Base-by-base conservation (phyloP, 2,329 filamentous ascomycete genomes). In the Ceratocystiopsis sp. region DNA sequence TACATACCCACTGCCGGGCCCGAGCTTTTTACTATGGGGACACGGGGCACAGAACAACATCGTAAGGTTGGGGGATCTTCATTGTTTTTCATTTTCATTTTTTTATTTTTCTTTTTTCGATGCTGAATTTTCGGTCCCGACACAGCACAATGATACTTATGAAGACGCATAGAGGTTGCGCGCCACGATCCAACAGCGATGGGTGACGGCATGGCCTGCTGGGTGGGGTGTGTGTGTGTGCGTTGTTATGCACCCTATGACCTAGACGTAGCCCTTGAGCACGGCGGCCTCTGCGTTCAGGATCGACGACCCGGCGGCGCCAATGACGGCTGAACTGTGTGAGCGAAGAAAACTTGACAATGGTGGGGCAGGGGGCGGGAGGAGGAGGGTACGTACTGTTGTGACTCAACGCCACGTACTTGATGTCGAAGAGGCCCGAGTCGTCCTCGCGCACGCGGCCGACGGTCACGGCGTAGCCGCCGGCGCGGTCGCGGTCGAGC, bases 251-350 rank as follows among this genome's bases (percentile, higher is more conserved):
- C 39, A 8, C 4, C 16, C 34, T 37, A 6, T 25, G 17, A 14
- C 25, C 34, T 68, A 86, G 49, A 87, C 69, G 55, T 80, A 84
- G 6, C 87, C 89, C 67, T 93, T 93, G 51, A 95, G 73, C 12
- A 94, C 78, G 19, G 86, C 85, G 25, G 86, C 85, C 61, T 95
- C 89, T 25, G 87, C 86, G 55, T 96, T 96, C 53, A 96, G 62
- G 62, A 96, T 94, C 32, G 84, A 93, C 2, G 85, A 93, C 12
- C 91, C 91, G n/a, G 89, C 87, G 32, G 91, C 91, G 51, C 89
- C 89, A 58, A 98, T 89, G 44, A 98, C 82, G 48, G 89, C 78
- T 76, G 41, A 15, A 1, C 29, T 3, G 15, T 12, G 44, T 54
- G 42, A 59, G 54, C 42, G 42, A 45, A 38, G 46, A 43, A 32